Conservation (phyloP, 1,284 basidiomycete species). For the Moniliophthora roreri region DNA sequence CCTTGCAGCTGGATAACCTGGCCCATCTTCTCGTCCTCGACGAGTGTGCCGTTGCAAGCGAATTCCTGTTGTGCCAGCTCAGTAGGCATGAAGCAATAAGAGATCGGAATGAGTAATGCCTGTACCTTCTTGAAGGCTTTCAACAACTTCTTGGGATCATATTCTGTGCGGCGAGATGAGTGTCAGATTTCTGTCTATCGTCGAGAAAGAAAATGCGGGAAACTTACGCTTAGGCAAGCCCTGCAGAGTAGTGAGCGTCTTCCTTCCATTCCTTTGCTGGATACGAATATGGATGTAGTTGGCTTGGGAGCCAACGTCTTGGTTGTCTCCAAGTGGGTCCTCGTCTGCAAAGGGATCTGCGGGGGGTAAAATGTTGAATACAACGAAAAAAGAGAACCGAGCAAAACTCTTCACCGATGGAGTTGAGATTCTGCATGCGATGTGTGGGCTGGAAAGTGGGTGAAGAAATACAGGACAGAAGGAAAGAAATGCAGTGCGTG, state of each 20-base stretch:
- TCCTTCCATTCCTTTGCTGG: constrained; percentile 99
- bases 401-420: constrained; percentile 52
- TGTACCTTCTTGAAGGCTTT: constrained; percentile 97
- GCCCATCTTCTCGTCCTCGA: constrained; percentile 96
- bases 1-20: constrained; percentile 99
- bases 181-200: too few relatives aligned
- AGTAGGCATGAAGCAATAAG: not conserved
- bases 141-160: constrained; percentile 97
- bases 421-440: constrained; percentile 89
- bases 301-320: constrained; percentile 80
- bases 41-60: constrained; percentile 98
- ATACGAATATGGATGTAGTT: constrained; percentile 96
- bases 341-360: constrained; percentile 94
- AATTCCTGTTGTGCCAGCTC: constrained; percentile 70
- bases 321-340: constrained; percentile 72
- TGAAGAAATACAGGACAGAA: constrained; percentile 24
- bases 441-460: constrained; percentile 49
- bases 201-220: too few relatives aligned
- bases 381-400: constrained; percentile 37
- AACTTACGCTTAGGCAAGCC: constrained; percentile 88
- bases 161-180: constrained; percentile 58
- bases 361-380: constrained; percentile 15
- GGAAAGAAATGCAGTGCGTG: constrained; percentile 24
- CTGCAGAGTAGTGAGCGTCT: constrained; percentile 98
- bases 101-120: not conserved